Base-by-base conservation (phyloP, 148 eudicot genomes). In the Polygonum aviculare region DNA sequence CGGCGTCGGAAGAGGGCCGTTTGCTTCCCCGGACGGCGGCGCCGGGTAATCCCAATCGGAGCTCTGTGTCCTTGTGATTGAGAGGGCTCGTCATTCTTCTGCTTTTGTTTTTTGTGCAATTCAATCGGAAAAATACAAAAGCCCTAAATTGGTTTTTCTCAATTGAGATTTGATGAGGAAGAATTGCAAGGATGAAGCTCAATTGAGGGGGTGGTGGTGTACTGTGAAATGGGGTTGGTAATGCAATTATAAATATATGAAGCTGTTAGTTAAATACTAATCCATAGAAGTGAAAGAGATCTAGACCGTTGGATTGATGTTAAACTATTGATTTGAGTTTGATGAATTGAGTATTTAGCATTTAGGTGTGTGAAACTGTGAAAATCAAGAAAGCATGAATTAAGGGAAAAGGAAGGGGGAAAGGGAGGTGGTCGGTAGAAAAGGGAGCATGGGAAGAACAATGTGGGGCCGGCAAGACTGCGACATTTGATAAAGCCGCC, bases 11-110 rank as follows among this genome's bases (percentile, higher is more conserved):
- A 19, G 78, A 60, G 11, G 72, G 55, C 31, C 77, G 77, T 39
- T 75, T 75, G 51, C 52, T 75, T 19, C 77, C 77, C 19, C 63
- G 35, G 50, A 38, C 50, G 77, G 45, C 39, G 16, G 51, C 21
- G 33, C 78, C 78, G 6, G 78, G 78, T n/a, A 67, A 49, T 15
- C 78, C 73, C 44, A 77, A 19, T 45, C 59, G 14, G 21, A 77
- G 78, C 78, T 77, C 78, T 12, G 78, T 77, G 19, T 77, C 78
- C 62, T 77, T 60, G 59, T 62, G 74, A 21, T 67, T 45, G 59
- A 77, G 78, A 67, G 16, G 47, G 51, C 59, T 67, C 54, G 41
- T 51, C 78, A 77, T 77, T 60, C 5, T 50, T 65, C 12, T 44
- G 11, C 36, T 16, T 73, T 73, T 45, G 31, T 21, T 26, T 26